Percentiles rank a stretch among this genome's conserved stretches.
Conservation (phyloP, 2,329 filamentous ascomycete species). For the Stagonosporopsis chrysanthemi region DNA sequence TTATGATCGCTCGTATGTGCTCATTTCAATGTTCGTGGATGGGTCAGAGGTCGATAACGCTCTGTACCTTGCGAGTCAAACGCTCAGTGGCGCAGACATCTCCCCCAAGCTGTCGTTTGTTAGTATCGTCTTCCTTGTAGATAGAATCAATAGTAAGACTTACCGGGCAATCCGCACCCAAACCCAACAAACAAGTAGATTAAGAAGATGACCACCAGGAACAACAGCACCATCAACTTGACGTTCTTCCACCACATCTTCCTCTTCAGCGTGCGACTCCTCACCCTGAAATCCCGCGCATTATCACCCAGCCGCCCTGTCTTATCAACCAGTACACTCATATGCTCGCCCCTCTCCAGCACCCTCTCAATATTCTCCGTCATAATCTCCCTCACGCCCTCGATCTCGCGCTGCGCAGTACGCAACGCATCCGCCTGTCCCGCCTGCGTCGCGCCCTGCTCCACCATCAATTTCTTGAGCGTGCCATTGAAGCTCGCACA, state of each 20-base stretch:
- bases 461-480: constrained; percentile 79
- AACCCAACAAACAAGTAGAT: constrained; percentile 76
- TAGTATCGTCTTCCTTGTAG: constrained; percentile 20
- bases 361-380: constrained; percentile 92
- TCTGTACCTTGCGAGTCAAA: not conserved
- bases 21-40: not conserved
- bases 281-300: constrained; percentile 87
- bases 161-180: constrained; percentile 72
- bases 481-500: constrained; percentile 85
- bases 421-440: constrained; percentile 78
- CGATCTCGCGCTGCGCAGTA: constrained; percentile 87
- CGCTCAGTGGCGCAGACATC: constrained; percentile 41
- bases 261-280: constrained; percentile 84
- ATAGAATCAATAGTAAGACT: constrained; percentile 13
- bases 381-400: constrained; percentile 92
- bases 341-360: constrained; percentile 85
- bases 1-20: not conserved
- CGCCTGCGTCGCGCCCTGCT: constrained; percentile 80
- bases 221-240: constrained; percentile 84
- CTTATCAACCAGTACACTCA: constrained; percentile 94
- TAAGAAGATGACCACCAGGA: constrained; percentile 75
- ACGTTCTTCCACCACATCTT: constrained; percentile 99
- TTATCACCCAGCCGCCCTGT: constrained; percentile 89
- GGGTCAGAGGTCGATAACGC: not conserved
- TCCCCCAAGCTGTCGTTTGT: constrained; percentile 45